Conservation (phyloP, 2,329 filamentous ascomycete species). For the Hirsutella thompsonii region DNA sequence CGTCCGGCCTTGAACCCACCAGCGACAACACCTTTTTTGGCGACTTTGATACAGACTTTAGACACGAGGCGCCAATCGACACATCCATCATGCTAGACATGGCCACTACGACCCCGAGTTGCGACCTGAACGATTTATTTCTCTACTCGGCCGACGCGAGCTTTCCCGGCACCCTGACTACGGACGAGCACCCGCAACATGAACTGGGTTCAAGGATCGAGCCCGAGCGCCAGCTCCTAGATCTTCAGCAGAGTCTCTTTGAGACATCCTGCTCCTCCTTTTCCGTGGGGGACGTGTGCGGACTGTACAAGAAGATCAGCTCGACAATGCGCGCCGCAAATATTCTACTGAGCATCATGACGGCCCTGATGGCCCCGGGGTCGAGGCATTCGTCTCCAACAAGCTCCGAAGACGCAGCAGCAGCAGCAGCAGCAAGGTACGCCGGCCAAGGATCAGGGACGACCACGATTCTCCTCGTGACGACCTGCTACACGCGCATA, state of each 20-base stretch:
- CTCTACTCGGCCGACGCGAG: neutral
- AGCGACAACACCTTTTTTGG: too few relatives aligned
- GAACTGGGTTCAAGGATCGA: neutral
- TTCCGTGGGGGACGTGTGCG: neutral
- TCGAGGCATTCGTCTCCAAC: neutral
- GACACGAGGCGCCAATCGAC: neutral
- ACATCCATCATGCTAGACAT: neutral
- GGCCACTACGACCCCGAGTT: neutral
- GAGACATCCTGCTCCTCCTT: neutral
- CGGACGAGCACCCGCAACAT: neutral
- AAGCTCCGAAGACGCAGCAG: neutral
- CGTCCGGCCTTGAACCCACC: too few relatives aligned
- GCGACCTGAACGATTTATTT: conserved; percentile 1
- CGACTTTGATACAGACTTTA: neutral
- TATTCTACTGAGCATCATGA: conserved; percentile 1
- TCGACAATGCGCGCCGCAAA: neutral
- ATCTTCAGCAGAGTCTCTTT: conserved; percentile 1
- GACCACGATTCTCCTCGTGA: conserved; percentile 2
- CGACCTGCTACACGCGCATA: conserved; percentile 2
- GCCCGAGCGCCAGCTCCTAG: conserved; percentile 1
- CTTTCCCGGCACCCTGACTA: neutral
- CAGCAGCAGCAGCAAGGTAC: neutral
- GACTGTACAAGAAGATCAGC: neutral
- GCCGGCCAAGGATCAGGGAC: neutral
- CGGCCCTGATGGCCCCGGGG: neutral